phyloP scores from a whole-genome alignment of 2,329 filamentous ascomycete species.

The Ophiognomonia clavigignenti-juglandacearum region DNA sequence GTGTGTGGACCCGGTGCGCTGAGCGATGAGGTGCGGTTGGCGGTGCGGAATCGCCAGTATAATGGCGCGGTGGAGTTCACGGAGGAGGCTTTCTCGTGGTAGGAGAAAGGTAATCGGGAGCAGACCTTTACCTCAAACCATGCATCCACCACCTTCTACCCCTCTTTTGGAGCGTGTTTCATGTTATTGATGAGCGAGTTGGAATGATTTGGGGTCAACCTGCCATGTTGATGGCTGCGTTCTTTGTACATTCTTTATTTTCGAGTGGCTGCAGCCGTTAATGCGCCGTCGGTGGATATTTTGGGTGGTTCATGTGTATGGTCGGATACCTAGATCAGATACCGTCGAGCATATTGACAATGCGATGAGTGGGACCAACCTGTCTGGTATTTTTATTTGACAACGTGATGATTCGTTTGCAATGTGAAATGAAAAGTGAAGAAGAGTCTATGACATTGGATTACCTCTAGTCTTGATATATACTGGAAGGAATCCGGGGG shows the following conservation, averaged over 20 bases:
- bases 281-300: background rate
- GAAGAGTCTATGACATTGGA: too few relatives aligned
- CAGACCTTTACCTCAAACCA: too few relatives aligned
- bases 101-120: too few relatives aligned
- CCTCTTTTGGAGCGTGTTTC: too few relatives aligned
- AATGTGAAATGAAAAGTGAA: too few relatives aligned
- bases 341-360: background rate
- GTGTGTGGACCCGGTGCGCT: conserved; percentile 72
- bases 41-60: conserved; percentile 60
- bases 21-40: conserved; percentile 68
- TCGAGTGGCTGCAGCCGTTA: background rate
- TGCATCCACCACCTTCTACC: too few relatives aligned
- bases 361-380: background rate
- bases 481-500: too few relatives aligned
- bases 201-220: background rate
- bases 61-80: conserved; percentile 69
- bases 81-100: conserved; percentile 71
- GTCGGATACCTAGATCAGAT: background rate
- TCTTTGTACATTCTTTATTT: conserved; percentile 6
- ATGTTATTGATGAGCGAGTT: background rate
- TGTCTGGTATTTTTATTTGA: too few relatives aligned
- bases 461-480: too few relatives aligned
- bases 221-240: background rate
- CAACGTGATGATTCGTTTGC: too few relatives aligned
- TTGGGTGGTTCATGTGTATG: background rate